Conservation (phyloP, 2,329 filamentous ascomycete species). For the Magnaporthiopsis incrustans region DNA sequence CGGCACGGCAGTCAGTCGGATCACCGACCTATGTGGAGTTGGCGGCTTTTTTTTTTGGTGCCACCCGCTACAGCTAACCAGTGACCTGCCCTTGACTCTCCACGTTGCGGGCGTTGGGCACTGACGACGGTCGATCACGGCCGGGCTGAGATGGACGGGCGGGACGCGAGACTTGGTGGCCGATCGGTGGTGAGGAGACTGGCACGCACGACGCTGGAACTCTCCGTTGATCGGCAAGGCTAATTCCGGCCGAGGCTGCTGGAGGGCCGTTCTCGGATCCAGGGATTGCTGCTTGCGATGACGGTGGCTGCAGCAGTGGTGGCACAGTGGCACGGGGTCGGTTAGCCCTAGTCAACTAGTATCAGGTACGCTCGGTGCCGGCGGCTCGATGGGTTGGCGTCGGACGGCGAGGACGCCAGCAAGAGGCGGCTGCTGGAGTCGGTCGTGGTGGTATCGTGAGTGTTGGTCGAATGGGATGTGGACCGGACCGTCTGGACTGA, state of each 20-base stretch:
- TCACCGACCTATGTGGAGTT: neutral
- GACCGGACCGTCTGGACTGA: neutral
- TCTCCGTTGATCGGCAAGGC: neutral
- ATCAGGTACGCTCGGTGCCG: neutral
- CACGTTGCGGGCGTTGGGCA: neutral
- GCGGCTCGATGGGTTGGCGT: neutral
- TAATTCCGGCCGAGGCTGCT: neutral
- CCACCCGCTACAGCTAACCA: neutral
- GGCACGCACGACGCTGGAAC: neutral
- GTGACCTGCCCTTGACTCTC: no score
- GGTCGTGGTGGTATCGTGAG: neutral
- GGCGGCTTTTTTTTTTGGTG: neutral
- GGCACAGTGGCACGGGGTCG: neutral
- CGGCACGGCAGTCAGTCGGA: neutral
- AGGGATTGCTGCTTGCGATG: neutral
- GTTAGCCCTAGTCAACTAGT: no score
- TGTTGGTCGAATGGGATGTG: neutral
- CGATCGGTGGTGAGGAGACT: neutral
- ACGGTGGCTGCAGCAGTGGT: neutral
- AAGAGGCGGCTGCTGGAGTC: neutral
- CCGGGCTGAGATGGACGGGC: neutral
- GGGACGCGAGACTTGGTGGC: neutral
- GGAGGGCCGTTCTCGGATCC: neutral
- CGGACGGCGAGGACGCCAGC: no score
- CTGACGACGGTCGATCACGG: neutral